Base-by-base conservation (phyloP, 2,329 filamentous ascomycete genomes). In the Cladobotryum protrusum region DNA sequence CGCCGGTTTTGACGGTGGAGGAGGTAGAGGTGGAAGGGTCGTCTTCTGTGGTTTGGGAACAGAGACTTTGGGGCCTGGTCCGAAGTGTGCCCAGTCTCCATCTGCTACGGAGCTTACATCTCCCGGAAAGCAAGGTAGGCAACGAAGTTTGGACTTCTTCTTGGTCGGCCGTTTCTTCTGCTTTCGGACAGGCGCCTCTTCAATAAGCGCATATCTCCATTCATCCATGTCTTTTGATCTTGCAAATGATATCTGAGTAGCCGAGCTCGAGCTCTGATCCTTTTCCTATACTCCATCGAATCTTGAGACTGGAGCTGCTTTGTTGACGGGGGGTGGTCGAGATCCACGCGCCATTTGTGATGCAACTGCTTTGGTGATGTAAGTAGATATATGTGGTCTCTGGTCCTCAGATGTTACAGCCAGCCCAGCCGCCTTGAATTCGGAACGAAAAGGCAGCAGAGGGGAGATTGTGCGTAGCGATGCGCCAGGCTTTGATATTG, bases 351-450 rank as follows among this genome's bases (percentile, higher is more conserved):
- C 33, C 15, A 47, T 43, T 47, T 54, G 54, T 7, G 44, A 34
- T 15, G 48, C 54, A 5, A 52, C 50, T 29, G 54, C 45, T 45
- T 52, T 52, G 37, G 53, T 40, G 24, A 53, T 55, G 46, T 61
- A 53, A 35, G 46, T 35, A 50, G 59, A 40, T 40, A 59, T 46
- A 37, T 57, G 17, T 52, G 67, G 61, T 71, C 73, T 56, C 73
- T 78, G 52, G 54, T 67, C 54, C 42, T 63, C 63, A 34, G 79
- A 80, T 11, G 79, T 82, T 1, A 82, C 73, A 2, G 78, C 77
- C 45, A 83, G 67, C 1, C 78, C 77, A 48, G 75, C 78, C 50
- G 71, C 70, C 49, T 66, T 67, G 53, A 83, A 81, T 52, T 82
- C 72, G 4, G 72, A 65, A 43, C 70, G 72, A 57, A 75, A 82